phyloP scores from a whole-genome alignment of 768 basidiomycete genomes.

The Leucocoprinus sp. region DNA sequence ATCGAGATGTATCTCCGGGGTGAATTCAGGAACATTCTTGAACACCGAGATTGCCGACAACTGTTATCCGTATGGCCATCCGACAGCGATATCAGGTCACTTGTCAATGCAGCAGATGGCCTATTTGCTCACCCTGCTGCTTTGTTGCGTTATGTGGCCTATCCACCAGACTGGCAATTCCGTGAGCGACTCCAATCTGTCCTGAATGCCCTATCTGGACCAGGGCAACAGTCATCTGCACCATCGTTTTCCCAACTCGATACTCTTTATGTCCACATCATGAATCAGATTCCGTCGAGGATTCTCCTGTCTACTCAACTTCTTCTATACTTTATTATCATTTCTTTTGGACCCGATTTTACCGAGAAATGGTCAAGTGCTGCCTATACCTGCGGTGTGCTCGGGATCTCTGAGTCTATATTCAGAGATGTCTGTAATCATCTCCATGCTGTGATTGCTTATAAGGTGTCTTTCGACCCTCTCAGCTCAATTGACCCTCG shows the following conservation, averaged over 20 bases:
- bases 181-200: neutral
- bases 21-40: neutral
- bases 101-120: neutral
- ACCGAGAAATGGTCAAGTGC: neutral
- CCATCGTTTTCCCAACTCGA: constrained; percentile 1
- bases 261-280: neutral
- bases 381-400: neutral
- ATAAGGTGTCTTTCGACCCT: too few relatives aligned
- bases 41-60: neutral
- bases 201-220: neutral
- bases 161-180: neutral
- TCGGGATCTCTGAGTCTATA: neutral
- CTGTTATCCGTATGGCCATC: neutral
- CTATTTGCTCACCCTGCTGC: constrained; percentile 1
- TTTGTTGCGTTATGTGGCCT: neutral
- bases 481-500: neutral
- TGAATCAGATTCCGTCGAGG: neutral
- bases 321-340: neutral
- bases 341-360: neutral
- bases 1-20: constrained; percentile 1
- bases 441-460: too few relatives aligned
- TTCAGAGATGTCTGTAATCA: too few relatives aligned
- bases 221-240: neutral
- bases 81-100: neutral
- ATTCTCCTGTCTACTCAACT: neutral